Evolutionary conservation across 2,329 filamentous ascomycete species (phyloP), one percentile per base, ranked within the genome.

Genomic region (Kalaharituber pfeilii): DNA sequence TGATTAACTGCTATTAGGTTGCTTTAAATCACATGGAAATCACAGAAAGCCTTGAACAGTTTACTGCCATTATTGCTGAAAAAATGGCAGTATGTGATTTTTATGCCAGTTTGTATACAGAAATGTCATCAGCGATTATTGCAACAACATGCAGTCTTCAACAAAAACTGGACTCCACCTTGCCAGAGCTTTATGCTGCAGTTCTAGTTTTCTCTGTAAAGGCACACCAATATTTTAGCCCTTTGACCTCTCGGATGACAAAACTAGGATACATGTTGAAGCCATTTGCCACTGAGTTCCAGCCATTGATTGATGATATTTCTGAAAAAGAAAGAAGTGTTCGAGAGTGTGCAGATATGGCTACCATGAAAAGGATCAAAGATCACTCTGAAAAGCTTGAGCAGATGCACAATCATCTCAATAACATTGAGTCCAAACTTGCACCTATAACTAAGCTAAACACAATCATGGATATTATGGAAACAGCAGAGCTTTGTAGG

Each of bases 181-280:
- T 55, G 28, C 53, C 53, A 6, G 22, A 52, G 44, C 52, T 55
- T n/a, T 55, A 52, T 49, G 29, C 30, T 52, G 29, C 53, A 8
- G 25, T 55, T n/a, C 18, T 55, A 15, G 53, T 55, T 1, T 55
- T 55, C 39, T 18, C 42, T 13, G 20, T 52, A 24, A 55, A 55
- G 27, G 53, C 49, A 20, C 33, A 47, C 1, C 9, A 20, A 20
- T 55, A 52, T 44, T 55, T 55, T 29, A 18, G 15, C 2, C 11
- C 42, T 47, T n/a, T 9, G 13, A 47, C 3, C 24, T 18, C 20
- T 18, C 13, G 27, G 8, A 18, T 42, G 20, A 25, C n/a, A 51
- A 44, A 44, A n/a, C 20, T 39, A 9, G 36, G 13, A 15, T 24
- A 28, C 29, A 20, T 47, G 27, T 20, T 50, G 47, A 50, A 50